Percentiles rank a stretch among this genome's conserved stretches.
These are phyloP conservation scores for Bipolaris gigantea DNA, from an alignment of 2,329 filamentous ascomycete genomes.

Conservation along the genomic window DNA sequence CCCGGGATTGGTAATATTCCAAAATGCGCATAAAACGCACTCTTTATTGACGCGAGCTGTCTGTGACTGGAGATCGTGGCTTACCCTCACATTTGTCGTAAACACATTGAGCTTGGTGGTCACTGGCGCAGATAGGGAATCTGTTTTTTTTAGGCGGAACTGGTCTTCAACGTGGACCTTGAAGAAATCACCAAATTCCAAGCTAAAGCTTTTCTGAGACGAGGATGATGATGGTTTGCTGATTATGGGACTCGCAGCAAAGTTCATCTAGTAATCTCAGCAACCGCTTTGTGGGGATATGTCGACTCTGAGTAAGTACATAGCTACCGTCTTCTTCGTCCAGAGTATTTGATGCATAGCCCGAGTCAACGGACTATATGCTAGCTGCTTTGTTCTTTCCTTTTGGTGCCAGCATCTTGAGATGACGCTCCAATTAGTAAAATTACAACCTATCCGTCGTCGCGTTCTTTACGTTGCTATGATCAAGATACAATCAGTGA, in stretches of 20 bases:
- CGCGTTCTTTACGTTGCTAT: not conserved
- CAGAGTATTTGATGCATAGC: slow-evolving; percentile 31
- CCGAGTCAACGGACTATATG: slow-evolving; percentile 41
- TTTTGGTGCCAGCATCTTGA: slow-evolving; percentile 30
- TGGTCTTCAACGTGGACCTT: slow-evolving; percentile 16
- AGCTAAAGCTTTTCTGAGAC: not conserved
- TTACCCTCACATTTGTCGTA: slow-evolving; percentile 17
- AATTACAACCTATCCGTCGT: not conserved
- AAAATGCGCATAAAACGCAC: slow-evolving; percentile 32
- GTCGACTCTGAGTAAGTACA: not conserved
- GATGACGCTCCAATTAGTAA: slow-evolving; percentile 3
- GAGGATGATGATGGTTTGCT: not conserved
- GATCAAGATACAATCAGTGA: not conserved
- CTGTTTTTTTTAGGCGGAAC: slow-evolving; percentile 7
- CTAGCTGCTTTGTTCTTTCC: slow-evolving; percentile 30
- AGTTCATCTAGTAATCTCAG: slow-evolving; percentile 10
- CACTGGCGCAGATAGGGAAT: slow-evolving; percentile 20
- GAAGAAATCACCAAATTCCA: slow-evolving; percentile 11
- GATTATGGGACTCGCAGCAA: slow-evolving; percentile 2
- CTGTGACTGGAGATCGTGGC: slow-evolving; percentile 13
- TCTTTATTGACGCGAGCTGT: slow-evolving; percentile 5
- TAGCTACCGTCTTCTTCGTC: slow-evolving; percentile 19
- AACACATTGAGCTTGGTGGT: slow-evolving; percentile 29
- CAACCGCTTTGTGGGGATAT: slow-evolving; percentile 3
- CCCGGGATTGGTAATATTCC: slow-evolving; percentile 27